These are phyloP conservation scores for Diaporthe ampelina DNA, from an alignment of 2,329 filamentous ascomycete species.

Conservation along the genomic window DNA sequence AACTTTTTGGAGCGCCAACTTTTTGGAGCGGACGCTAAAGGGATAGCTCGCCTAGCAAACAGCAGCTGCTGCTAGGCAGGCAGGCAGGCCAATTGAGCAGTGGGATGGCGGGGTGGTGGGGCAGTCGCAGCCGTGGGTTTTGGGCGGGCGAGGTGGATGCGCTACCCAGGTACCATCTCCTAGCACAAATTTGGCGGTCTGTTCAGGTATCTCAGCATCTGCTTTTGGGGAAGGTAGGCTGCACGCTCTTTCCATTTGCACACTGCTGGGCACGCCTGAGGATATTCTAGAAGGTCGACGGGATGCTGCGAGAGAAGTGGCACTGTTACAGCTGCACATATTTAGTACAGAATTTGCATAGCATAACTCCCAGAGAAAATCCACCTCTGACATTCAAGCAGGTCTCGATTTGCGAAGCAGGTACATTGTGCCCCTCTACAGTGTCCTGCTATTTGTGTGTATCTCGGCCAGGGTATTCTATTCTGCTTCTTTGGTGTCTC, in stretches of 20 bases:
- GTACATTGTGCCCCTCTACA: no score
- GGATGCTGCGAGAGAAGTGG: not conserved
- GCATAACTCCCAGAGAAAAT: no score
- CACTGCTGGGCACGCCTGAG: not conserved
- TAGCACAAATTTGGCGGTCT: not conserved
- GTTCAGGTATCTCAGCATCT: not conserved
- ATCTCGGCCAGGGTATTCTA: not conserved
- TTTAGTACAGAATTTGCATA: not conserved
- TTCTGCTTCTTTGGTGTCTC: not conserved
- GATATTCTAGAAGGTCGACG: not conserved
- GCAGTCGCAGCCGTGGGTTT: not conserved
- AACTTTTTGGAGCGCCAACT: not conserved
- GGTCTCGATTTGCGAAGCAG: no score
- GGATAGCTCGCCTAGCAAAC: not conserved
- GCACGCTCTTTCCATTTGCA: constrained; percentile 1
- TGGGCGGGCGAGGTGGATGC: not conserved
- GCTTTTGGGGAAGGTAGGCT: not conserved
- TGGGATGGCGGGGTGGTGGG: constrained; percentile 26
- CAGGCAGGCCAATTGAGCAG: constrained; percentile 22
- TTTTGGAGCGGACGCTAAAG: constrained; percentile 12
- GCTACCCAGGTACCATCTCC: not conserved
- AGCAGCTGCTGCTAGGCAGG: constrained; percentile 3
- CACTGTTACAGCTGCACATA: not conserved
- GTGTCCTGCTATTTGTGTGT: no score
- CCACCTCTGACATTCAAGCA: no score